phyloP scores from a whole-genome alignment of 2,329 filamentous ascomycete genomes.

The Fusarium tjaetaba region DNA sequence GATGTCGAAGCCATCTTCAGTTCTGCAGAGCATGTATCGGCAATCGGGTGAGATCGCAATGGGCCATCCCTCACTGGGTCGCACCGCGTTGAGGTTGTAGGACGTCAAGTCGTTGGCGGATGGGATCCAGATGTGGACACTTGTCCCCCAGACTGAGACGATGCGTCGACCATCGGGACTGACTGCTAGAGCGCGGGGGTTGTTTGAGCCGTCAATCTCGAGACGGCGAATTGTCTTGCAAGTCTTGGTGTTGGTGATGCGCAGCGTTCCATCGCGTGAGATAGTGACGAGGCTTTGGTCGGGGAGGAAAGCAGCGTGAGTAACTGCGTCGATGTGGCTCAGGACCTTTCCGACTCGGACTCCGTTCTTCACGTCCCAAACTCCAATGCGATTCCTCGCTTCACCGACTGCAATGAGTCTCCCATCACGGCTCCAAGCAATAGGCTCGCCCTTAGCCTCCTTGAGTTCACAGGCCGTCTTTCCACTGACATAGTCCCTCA shows the following conservation, averaged over 20 bases:
- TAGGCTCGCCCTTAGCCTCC: conserved; percentile 43
- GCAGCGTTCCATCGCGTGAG: conserved; percentile 51
- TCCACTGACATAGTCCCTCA: conserved; percentile 46
- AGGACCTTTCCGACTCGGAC: conserved; percentile 45
- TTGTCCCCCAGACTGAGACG: conserved; percentile 52
- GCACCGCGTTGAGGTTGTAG: conserved; percentile 49
- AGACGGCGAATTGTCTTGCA: conserved; percentile 51
- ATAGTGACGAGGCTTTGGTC: conserved; percentile 48
- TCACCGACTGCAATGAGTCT: conserved; percentile 47
- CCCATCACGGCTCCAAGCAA: conserved; percentile 49
- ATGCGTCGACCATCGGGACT: conserved; percentile 48
- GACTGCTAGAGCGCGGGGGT: conserved; percentile 49
- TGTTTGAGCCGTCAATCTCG: conserved; percentile 47
- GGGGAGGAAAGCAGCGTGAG: conserved; percentile 50
- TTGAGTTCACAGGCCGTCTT: conserved; percentile 48
- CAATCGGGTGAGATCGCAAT: conserved; percentile 52
- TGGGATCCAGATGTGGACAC: conserved; percentile 52
- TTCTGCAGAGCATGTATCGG: conserved; percentile 51
- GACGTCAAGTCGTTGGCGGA: conserved; percentile 46
- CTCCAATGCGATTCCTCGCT: conserved; percentile 42
- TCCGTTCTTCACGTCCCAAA: conserved; percentile 48
- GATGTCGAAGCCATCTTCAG: conserved; percentile 54
- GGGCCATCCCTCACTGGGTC: conserved; percentile 53
- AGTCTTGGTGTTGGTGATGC: conserved; percentile 48
- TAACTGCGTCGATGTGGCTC: conserved; percentile 51